Evolutionary conservation across 176 grass and related monocot genomes (phyloP).

Genomic region (Alopecurus myosuroides): DNA sequence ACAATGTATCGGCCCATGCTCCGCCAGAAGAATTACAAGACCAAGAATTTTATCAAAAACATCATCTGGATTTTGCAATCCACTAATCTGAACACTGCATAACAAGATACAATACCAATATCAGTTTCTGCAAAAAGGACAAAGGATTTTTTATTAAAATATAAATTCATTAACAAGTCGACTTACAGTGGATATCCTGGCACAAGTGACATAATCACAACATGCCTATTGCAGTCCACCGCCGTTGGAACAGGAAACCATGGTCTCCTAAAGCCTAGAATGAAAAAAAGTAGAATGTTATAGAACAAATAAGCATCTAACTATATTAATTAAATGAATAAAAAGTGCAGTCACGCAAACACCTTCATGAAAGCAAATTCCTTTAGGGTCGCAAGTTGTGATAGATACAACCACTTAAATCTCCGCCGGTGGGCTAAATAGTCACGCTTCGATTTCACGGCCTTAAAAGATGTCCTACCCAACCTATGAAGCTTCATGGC

Average conservation of each 20-base stretch:
- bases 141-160: not conserved
- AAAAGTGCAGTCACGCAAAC: not conserved
- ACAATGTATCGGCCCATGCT: conserved; percentile 98
- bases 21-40: conserved; percentile 75
- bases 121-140: not conserved
- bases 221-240: conserved; percentile 86
- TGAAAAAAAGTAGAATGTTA: too few species aligned
- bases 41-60: conserved; percentile 82
- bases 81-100: conserved; percentile 79
- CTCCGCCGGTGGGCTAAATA: conserved; percentile 75
- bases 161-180: not conserved
- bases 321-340: not conserved
- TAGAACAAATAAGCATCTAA: too few species aligned
- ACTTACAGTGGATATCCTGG: conserved; percentile 92
- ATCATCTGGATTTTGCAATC: conserved; percentile 78
- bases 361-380: conserved; percentile 99
- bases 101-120: not conserved
- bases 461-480: conserved; percentile 84
- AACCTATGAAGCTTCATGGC: conserved; percentile 96
- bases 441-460: conserved; percentile 92
- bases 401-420: conserved; percentile 89
- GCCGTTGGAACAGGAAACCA: conserved; percentile 81
- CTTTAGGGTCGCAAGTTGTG: conserved; percentile 72
- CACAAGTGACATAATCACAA: conserved; percentile 93
- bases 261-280: conserved; percentile 78